Conservation (phyloP, 177 flowering plant species). For the Vitis hybrid region DNA sequence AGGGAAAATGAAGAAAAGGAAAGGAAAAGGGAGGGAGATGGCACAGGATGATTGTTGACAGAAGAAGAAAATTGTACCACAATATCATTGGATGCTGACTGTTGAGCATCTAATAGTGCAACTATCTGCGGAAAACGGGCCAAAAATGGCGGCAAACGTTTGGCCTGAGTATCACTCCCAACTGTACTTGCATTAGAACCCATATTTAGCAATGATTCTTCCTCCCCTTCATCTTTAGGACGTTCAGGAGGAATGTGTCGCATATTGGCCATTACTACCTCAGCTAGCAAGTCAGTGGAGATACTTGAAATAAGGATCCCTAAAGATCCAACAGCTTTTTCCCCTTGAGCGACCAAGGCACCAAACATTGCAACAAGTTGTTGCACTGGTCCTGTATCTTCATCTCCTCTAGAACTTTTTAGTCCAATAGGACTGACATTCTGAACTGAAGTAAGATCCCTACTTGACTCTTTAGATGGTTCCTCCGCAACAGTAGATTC, state of each 20-base stretch:
- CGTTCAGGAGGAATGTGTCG: slow-evolving; percentile 56
- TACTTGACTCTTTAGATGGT: slow-evolving; percentile 29
- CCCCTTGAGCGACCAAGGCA: slow-evolving; percentile 96
- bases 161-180: slow-evolving; percentile 37
- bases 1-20: not conserved
- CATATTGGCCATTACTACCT: slow-evolving; percentile 91
- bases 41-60: not conserved
- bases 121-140: slow-evolving; percentile 47
- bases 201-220: slow-evolving; percentile 30
- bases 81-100: slow-evolving; percentile 26
- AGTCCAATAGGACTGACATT: slow-evolving; percentile 26
- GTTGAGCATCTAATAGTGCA: slow-evolving; percentile 27
- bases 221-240: slow-evolving; percentile 55
- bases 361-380: slow-evolving; percentile 98
- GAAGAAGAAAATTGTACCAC: slow-evolving; percentile 26
- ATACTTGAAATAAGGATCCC: slow-evolving; percentile 91
- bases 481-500: slow-evolving; percentile 40
- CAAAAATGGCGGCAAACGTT: slow-evolving; percentile 48
- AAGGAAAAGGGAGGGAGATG: not conserved
- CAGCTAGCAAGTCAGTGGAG: slow-evolving; percentile 91
- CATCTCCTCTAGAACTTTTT: slow-evolving; percentile 30
- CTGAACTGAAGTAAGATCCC: slow-evolving; percentile 16
- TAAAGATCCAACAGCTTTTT: slow-evolving; percentile 69
- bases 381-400: slow-evolving; percentile 71
- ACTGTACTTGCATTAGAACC: slow-evolving; percentile 10